Conservation (phyloP, 2,329 filamentous ascomycete species). For the Cercospora sp. region DNA sequence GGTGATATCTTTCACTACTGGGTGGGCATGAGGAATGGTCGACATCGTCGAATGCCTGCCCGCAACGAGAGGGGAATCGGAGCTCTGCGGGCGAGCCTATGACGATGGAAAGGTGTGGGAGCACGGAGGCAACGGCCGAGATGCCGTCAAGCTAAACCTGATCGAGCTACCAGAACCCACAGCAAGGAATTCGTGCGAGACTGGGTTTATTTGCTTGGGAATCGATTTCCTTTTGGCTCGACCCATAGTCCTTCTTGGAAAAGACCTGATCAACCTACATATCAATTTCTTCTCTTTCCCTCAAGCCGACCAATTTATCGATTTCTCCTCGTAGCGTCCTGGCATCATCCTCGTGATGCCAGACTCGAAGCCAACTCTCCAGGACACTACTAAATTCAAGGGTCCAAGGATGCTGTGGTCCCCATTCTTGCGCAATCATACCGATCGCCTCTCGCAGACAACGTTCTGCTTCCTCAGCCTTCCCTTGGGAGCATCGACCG, state of each 20-base stretch:
- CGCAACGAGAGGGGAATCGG: background rate
- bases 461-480: background rate
- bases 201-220: background rate
- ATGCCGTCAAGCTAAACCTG: background rate
- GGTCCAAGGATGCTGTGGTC: background rate
- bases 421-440: background rate
- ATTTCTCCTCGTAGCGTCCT: background rate
- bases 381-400: background rate
- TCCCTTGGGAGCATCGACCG: background rate
- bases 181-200: background rate
- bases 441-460: background rate
- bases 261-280: background rate
- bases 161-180: background rate
- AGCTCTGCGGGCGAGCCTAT: background rate
- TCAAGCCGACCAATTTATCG: background rate
- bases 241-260: background rate
- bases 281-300: background rate
- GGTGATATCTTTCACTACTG: background rate
- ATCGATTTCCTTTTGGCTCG: background rate
- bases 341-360: background rate
- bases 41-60: background rate
- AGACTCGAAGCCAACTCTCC: background rate
- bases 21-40: background rate
- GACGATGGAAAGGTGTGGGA: background rate
- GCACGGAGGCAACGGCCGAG: background rate